These are phyloP conservation scores for Camellia granthamiana DNA, from an alignment of 148 eudicot species.

Conservation along the genomic window DNA sequence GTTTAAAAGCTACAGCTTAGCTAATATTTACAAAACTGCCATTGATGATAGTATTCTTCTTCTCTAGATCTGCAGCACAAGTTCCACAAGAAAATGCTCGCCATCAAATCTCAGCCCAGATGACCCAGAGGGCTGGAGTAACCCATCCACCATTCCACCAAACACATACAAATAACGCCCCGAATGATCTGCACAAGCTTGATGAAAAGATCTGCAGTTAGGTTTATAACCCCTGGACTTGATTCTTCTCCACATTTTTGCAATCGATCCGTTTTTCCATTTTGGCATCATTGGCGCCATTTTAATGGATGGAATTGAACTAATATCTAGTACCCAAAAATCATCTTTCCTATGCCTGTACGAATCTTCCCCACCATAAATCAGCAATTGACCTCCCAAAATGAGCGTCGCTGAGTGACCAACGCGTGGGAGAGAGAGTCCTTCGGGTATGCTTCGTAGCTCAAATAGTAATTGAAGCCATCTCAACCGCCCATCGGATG, in stretches of 20 bases:
- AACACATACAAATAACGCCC: slow-evolving; percentile 68
- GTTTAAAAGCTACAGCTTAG: slow-evolving; percentile 8
- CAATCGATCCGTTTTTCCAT: slow-evolving; percentile 18
- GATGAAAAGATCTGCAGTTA: slow-evolving; percentile 78
- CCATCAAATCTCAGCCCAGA: slow-evolving; percentile 75
- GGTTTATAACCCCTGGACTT: slow-evolving; percentile 56
- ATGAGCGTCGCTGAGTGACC: slow-evolving; percentile 90
- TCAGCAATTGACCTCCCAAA: slow-evolving; percentile 68
- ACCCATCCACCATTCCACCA: slow-evolving; percentile 95
- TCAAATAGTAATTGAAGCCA: slow-evolving; percentile 67
- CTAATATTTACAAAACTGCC: slow-evolving; percentile 22
- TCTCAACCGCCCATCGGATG: slow-evolving; percentile 45
- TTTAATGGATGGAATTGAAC: slow-evolving; percentile 34
- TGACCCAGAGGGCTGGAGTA: slow-evolving; percentile 52
- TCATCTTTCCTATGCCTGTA: slow-evolving; percentile 74
- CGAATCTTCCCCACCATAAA: slow-evolving; percentile 95
- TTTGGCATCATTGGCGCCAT: slow-evolving; percentile 25
- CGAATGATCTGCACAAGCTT: slow-evolving; percentile 74
- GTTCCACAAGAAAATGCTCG: slow-evolving; percentile 73
- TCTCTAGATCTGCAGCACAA: slow-evolving; percentile 31
- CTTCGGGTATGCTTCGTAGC: slow-evolving; percentile 49
- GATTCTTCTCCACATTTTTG: slow-evolving; percentile 67
- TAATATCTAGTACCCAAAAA: slow-evolving; percentile 81
- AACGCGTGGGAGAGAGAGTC: slow-evolving; percentile 70
- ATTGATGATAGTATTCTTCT: neutral